These are phyloP conservation scores for Salvia rosmarinus DNA, from an alignment of 257 asterid genomes.

Conservation along the genomic window DNA sequence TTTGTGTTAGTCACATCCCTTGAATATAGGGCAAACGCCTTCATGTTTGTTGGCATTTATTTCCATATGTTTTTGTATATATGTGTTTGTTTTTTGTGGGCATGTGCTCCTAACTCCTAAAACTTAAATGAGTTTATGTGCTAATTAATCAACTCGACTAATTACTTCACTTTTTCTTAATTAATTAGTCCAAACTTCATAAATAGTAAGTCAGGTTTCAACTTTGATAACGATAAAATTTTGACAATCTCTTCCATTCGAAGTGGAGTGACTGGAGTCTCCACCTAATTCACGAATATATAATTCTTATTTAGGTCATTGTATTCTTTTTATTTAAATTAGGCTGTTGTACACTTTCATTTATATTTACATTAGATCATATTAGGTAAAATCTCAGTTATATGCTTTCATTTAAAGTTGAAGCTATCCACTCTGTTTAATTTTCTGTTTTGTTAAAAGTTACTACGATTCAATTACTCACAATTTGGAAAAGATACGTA, in stretches of 20 bases:
- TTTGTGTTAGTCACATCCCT: constrained; percentile 40
- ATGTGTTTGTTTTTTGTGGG: background rate
- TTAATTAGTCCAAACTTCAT: background rate
- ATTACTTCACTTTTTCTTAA: background rate
- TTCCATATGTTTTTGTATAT: background rate
- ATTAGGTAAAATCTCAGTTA: no score
- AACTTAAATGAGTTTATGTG: constrained; percentile 13
- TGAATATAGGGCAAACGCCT: constrained; percentile 31
- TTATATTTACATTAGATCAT: no score
- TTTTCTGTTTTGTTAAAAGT: no score
- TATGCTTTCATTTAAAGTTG: no score
- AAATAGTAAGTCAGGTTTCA: background rate
- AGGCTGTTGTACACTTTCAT: no score
- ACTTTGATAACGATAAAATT: background rate
- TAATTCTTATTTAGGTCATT: no score
- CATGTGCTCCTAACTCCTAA: constrained; percentile 36
- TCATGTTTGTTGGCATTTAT: background rate
- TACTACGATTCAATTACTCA: no score
- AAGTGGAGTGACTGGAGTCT: background rate
- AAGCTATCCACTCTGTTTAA: no score
- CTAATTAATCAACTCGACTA: background rate
- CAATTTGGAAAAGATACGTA: no score
- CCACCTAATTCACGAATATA: background rate
- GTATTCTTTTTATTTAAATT: no score
- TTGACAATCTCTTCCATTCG: background rate